These are phyloP conservation scores for Clonostachys byssicola DNA, from an alignment of 2,329 filamentous ascomycete species.

Conservation along the genomic window DNA sequence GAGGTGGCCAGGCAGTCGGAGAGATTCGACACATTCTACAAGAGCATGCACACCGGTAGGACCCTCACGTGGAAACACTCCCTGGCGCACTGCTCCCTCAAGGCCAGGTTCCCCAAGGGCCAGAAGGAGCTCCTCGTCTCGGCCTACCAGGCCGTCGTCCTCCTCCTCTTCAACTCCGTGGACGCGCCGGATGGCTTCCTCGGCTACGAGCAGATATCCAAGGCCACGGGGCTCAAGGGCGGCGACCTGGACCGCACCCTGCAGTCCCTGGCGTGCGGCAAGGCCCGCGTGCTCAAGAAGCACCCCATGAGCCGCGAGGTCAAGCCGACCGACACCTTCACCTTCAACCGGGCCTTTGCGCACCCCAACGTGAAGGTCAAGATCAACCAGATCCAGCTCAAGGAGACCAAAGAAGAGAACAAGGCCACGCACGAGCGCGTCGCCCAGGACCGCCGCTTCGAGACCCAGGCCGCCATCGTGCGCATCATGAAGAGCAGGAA, in stretches of 20 bases:
- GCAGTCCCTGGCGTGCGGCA: slow-evolving; percentile 91
- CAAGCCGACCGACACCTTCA: slow-evolving; percentile 74
- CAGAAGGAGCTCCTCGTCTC: slow-evolving; percentile 87
- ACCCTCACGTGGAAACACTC: slow-evolving; percentile 89
- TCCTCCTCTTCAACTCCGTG: slow-evolving; percentile 83
- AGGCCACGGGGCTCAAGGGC: slow-evolving; percentile 70
- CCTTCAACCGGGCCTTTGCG: slow-evolving; percentile 71
- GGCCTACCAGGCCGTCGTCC: slow-evolving; percentile 85
- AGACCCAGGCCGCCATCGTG: slow-evolving; percentile 95
- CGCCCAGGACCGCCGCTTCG: slow-evolving; percentile 84
- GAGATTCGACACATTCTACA: slow-evolving; percentile 82
- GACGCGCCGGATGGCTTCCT: slow-evolving; percentile 55
- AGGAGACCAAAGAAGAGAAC: slow-evolving; percentile 94
- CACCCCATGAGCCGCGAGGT: slow-evolving; percentile 83
- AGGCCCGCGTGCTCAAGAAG: slow-evolving; percentile 79
- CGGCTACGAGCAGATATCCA: slow-evolving; percentile 70
- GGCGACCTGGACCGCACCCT: slow-evolving; percentile 83
- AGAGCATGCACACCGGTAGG: slow-evolving; percentile 82
- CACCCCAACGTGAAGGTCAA: slow-evolving; percentile 89
- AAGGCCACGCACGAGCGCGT: slow-evolving; percentile 90
- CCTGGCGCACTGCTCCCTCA: slow-evolving; percentile 85
- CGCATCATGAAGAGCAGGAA: slow-evolving; percentile 96
- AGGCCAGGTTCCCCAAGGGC: slow-evolving; percentile 74
- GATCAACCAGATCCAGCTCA: slow-evolving; percentile 97
- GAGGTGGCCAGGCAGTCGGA: slow-evolving; percentile 73